These are phyloP conservation scores for Cylindrotheca closterium DNA, from an alignment of 108 stramenopile species.

Conservation along the genomic window DNA sequence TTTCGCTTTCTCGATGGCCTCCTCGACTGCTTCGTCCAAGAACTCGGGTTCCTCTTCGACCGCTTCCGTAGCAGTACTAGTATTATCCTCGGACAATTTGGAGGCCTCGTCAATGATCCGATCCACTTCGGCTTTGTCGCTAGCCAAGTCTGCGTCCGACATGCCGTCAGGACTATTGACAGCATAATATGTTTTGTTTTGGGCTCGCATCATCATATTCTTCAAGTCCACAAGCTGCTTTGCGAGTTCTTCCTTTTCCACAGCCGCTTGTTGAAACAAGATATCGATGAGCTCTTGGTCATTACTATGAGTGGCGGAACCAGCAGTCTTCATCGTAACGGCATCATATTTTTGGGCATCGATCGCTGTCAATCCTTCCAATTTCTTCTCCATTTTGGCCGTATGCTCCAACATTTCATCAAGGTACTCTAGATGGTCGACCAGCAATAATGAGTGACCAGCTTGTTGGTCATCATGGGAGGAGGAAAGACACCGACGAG, in stretches of 20 bases:
- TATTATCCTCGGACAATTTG: neutral
- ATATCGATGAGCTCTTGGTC: too few species aligned
- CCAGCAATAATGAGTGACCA: conserved; percentile 15
- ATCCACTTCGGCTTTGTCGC: neutral
- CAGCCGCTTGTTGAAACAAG: conserved; percentile 7
- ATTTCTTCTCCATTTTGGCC: conserved; percentile 11
- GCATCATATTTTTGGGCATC: conserved; percentile 3
- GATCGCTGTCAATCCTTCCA: conserved; percentile 15
- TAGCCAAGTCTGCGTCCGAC: neutral
- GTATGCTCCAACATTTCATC: conserved; percentile 30
- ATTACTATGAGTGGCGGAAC: conserved; percentile 3
- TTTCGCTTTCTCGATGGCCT: too few species aligned
- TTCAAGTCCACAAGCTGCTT: conserved; percentile 9
- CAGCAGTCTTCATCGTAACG: neutral
- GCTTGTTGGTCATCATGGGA: conserved; percentile 15
- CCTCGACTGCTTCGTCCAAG: too few species aligned
- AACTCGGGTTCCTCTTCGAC: too few species aligned
- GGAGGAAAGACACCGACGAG: neutral
- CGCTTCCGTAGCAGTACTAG: too few species aligned
- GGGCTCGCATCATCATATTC: neutral
- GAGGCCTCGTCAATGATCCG: neutral
- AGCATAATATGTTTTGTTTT: conserved; percentile 3
- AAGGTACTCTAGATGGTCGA: conserved; percentile 21
- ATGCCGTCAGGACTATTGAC: conserved; percentile 17
- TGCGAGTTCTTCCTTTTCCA: conserved; percentile 6